Percentiles rank a stretch among this genome's conserved stretches.
phyloP scores from a whole-genome alignment of 2,329 filamentous ascomycete species.

The Orbilia blumenaviensis region DNA sequence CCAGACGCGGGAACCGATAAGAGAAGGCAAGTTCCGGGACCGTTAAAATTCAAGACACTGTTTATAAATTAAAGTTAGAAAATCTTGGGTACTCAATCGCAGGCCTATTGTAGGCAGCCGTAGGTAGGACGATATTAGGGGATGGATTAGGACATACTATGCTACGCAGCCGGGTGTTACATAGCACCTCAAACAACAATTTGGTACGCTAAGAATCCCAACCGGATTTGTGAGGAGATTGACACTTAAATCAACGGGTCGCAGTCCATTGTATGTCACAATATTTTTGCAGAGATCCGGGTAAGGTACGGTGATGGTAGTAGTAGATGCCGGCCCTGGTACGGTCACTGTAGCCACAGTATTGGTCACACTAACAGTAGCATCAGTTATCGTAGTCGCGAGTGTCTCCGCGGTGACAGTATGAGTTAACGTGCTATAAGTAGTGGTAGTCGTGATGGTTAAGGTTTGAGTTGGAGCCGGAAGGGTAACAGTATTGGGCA shows the following conservation, averaged over 20 bases:
- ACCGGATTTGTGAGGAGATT: not conserved
- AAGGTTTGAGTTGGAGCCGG: not conserved
- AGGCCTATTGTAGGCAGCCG: no score
- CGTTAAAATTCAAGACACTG: not conserved
- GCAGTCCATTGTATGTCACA: not conserved
- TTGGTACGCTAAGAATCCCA: not conserved
- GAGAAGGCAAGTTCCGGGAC: not conserved
- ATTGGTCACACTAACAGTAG: not conserved
- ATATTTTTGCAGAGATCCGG: conserved; percentile 6
- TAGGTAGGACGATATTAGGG: not conserved
- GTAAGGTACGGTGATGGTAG: conserved; percentile 1
- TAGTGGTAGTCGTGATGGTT: not conserved
- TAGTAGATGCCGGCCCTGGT: not conserved
- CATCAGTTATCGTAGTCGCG: not conserved
- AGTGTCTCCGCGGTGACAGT: not conserved
- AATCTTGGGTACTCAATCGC: no score
- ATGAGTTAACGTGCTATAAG: not conserved
- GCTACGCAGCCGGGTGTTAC: not conserved
- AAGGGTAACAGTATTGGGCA: not conserved
- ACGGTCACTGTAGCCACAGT: not conserved
- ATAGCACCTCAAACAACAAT: conserved; percentile 3
- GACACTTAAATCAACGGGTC: not conserved
- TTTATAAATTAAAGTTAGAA: not conserved
- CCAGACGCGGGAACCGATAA: not conserved
- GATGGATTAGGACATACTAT: not conserved